Conservation (phyloP, 495 filamentous ascomycete species). For the Penicillium crystallinum region DNA sequence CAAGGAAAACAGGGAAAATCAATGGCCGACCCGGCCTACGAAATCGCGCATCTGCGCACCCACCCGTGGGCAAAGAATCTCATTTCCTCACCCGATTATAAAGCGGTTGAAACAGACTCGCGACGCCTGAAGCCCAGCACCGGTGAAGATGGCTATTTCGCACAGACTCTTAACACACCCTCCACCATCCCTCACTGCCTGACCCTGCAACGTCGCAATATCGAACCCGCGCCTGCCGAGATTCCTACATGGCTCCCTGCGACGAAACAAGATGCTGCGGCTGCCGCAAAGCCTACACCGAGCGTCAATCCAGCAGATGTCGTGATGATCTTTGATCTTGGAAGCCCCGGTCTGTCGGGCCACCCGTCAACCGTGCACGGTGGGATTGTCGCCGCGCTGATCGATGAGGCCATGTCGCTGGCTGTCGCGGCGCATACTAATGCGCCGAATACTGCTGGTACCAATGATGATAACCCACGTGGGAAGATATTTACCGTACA, state of each 20-base stretch:
- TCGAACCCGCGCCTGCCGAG: conserved; percentile 18
- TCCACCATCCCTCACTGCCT: conserved; percentile 37
- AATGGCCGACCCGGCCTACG: conserved; percentile 19
- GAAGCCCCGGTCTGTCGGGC: conserved; percentile 33
- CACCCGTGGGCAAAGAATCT: conserved; percentile 25
- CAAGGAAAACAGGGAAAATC: not conserved
- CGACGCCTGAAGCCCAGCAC: conserved; percentile 32
- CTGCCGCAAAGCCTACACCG: conserved; percentile 15
- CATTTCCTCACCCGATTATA: conserved; percentile 28
- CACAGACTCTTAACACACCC: conserved; percentile 28
- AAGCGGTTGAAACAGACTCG: conserved; percentile 33
- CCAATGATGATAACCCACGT: conserved; percentile 19
- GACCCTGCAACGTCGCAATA: conserved; percentile 30
- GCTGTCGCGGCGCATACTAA: conserved; percentile 30
- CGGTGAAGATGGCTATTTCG: conserved; percentile 41
- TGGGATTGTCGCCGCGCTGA: conserved; percentile 59
- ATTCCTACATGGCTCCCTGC: conserved; percentile 31
- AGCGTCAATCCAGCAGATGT: conserved; percentile 31
- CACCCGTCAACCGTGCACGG: conserved; percentile 40
- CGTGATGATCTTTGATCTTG: conserved; percentile 33
- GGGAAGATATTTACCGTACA: conserved; percentile 35
- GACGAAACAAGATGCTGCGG: conserved; percentile 27
- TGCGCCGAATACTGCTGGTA: not conserved
- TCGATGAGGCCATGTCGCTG: conserved; percentile 57
- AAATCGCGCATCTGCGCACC: conserved; percentile 21